Evolutionary conservation across 1,284 basidiomycete species (phyloP).

Genomic region (Exobasidium rhododendri): DNA sequence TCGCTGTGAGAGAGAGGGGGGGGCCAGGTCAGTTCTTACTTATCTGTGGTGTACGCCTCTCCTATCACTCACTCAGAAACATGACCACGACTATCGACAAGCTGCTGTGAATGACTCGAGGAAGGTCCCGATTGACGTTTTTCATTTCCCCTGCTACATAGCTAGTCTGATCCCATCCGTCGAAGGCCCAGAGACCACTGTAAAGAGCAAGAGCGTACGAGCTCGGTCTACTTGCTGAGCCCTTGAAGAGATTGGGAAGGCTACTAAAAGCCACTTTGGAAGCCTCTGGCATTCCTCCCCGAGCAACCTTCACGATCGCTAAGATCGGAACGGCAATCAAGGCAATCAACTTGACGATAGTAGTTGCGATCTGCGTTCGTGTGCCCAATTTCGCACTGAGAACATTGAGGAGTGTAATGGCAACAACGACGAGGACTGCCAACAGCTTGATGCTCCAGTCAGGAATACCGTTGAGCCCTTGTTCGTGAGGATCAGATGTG

Average conservation of each 20-base stretch:
- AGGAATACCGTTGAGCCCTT: conserved; percentile 69
- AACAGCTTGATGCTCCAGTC: conserved; percentile 90
- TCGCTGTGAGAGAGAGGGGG: conserved; percentile 59
- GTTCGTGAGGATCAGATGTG: conserved; percentile 65
- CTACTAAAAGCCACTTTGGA: conserved; percentile 33
- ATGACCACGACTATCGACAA: conserved; percentile 75
- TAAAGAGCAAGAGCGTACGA: conserved; percentile 89
- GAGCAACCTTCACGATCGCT: conserved; percentile 69
- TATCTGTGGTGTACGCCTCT: too few species aligned
- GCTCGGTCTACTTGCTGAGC: conserved; percentile 73
- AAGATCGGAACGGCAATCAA: conserved; percentile 69
- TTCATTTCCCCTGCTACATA: conserved; percentile 90
- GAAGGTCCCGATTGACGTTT: conserved; percentile 76
- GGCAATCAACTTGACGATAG: conserved; percentile 70
- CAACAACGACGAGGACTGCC: conserved; percentile 68
- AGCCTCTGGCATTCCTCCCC: conserved; percentile 58
- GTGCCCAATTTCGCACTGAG: conserved; percentile 76
- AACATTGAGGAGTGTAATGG: conserved; percentile 74
- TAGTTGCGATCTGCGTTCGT: conserved; percentile 78
- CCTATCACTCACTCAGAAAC: conserved; percentile 60
- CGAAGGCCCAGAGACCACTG: conserved; percentile 91
- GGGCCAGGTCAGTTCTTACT: neutral
- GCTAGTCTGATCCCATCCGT: conserved; percentile 77
- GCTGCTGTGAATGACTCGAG: conserved; percentile 80
- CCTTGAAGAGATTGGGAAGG: conserved; percentile 63